phyloP scores from a whole-genome alignment of 257 asterid species.

The Solanum clarkiae region DNA sequence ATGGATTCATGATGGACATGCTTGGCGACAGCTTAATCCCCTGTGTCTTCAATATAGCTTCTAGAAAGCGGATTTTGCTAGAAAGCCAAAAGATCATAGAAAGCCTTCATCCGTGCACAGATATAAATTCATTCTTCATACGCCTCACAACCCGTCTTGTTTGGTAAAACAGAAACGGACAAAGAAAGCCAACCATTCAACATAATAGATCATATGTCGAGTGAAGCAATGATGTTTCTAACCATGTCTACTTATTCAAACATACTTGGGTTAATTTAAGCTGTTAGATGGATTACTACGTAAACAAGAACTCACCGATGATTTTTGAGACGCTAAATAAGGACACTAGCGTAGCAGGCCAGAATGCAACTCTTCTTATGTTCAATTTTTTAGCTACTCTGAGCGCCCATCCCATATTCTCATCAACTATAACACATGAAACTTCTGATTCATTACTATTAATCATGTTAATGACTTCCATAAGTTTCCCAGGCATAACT shows the following conservation, averaged over 20 bases:
- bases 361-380: conserved; percentile 31
- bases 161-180: too few relatives aligned
- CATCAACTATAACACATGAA: conserved; percentile 35
- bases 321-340: conserved; percentile 13
- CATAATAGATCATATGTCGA: background rate
- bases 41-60: conserved; percentile 21
- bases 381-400: conserved; percentile 32
- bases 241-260: background rate
- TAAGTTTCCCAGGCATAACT: conserved; percentile 36
- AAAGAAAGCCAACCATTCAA: background rate
- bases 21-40: conserved; percentile 28
- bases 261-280: background rate
- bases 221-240: background rate
- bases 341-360: conserved; percentile 24
- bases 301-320: conserved; percentile 15
- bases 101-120: background rate
- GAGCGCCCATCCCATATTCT: conserved; percentile 29
- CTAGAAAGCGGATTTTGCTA: conserved; percentile 14
- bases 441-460: conserved; percentile 5
- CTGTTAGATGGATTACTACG: background rate
- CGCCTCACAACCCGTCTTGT: too few relatives aligned
- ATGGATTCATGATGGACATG: conserved; percentile 32
- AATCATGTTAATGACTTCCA: conserved; percentile 21
- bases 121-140: too few relatives aligned
- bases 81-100: background rate